Conservation (phyloP, 805 yeast genomes). For the Ogataea sp. region DNA sequence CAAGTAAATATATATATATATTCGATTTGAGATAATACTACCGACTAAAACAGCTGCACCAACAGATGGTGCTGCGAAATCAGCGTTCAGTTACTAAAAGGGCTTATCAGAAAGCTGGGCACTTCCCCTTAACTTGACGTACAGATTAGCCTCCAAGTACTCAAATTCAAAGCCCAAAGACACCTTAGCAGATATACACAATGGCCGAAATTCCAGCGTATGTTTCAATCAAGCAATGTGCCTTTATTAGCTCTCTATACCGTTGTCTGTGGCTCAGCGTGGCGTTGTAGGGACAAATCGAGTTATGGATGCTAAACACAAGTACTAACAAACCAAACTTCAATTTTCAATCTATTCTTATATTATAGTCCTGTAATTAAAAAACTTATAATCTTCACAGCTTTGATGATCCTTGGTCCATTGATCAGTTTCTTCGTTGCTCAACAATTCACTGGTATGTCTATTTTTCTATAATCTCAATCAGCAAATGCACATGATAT, state of each 20-base stretch:
- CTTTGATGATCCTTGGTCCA: conserved; percentile 67
- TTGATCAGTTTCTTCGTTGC: conserved; percentile 50
- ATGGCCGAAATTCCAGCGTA: conserved; percentile 31
- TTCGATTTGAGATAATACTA: too few species aligned
- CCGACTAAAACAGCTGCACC: too few species aligned
- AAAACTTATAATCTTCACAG: conserved; percentile 68
- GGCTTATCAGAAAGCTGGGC: too few species aligned
- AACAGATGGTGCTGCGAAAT: too few species aligned
- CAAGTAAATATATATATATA: too few species aligned
- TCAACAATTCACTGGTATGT: conserved; percentile 1
- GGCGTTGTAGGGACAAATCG: neutral
- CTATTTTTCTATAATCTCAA: neutral
- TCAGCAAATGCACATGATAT: too few species aligned
- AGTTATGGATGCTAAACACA: neutral
- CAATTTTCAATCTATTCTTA: neutral
- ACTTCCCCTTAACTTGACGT: too few species aligned
- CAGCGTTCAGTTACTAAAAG: too few species aligned
- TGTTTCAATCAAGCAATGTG: conserved; percentile 7
- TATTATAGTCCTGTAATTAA: conserved; percentile 46
- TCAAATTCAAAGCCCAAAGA: too few species aligned
- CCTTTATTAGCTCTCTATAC: neutral
- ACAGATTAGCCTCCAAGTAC: too few species aligned
- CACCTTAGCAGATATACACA: too few species aligned
- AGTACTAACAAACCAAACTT: neutral
- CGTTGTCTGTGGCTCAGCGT: neutral